phyloP scores from a whole-genome alignment of 805 yeast species.

The Maudiozyma barnettii region DNA sequence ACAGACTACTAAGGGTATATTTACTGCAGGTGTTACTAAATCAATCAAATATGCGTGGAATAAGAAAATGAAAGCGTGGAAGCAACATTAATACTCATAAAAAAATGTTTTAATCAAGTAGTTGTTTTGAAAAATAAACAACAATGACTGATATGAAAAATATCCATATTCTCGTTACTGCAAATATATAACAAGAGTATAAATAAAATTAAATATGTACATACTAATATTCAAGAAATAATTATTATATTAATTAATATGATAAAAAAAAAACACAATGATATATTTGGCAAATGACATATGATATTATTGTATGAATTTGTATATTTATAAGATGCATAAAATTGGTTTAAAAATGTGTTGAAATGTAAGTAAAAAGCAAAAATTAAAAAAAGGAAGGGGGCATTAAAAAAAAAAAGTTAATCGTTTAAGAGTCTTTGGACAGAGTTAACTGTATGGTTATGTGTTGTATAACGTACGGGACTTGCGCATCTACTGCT shows the following conservation, averaged over 20 bases:
- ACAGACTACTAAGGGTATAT: slow-evolving; percentile 74
- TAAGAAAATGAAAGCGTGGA: slow-evolving; percentile 40
- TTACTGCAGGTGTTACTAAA: slow-evolving; percentile 76
- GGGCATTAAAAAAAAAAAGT: background rate
- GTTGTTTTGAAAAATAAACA: no score
- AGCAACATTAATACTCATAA: background rate
- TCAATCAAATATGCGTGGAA: slow-evolving; percentile 69
- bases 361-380: background rate
- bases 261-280: background rate
- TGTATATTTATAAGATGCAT: background rate
- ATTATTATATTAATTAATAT: background rate
- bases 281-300: no score
- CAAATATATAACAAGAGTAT: no score
- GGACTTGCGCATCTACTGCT: slow-evolving; percentile 22
- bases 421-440: slow-evolving; percentile 6
- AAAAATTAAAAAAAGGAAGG: background rate
- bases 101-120: background rate
- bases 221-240: background rate
- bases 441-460: slow-evolving; percentile 13
- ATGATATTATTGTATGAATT: background rate
- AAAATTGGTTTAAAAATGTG: background rate
- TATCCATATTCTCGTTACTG: no score
- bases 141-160: no score
- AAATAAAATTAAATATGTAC: no score
- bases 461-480: background rate